A percentile compares a stretch with the other conserved stretches of the same genome.
Evolutionary conservation across 192 early-diverging fungal species (phyloP).

Genomic region (Coemansia sp.): DNA sequence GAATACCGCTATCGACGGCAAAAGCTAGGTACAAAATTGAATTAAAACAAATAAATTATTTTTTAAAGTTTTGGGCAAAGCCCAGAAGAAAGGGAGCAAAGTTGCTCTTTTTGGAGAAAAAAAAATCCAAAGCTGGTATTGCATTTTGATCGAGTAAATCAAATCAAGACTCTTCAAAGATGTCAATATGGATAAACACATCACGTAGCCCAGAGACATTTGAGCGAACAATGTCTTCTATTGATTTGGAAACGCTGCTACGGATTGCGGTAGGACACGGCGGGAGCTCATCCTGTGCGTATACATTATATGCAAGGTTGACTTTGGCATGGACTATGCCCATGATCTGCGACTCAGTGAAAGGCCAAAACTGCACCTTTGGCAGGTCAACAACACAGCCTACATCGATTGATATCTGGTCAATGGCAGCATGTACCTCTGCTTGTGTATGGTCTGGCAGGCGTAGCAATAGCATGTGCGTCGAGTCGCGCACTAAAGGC

Average conservation of each 20-base stretch:
- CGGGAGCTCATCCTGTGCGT: constrained; percentile 24
- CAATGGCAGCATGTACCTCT: constrained; percentile 22
- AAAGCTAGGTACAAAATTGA: background rate
- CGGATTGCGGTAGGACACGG: constrained; percentile 21
- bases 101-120: background rate
- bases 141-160: background rate
- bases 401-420: constrained; percentile 13
- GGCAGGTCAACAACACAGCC: constrained; percentile 11
- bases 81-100: background rate
- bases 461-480: constrained; percentile 55
- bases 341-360: constrained; percentile 46
- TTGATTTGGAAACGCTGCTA: constrained; percentile 8
- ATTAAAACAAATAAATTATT: background rate
- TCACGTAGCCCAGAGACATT: constrained; percentile 41
- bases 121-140: background rate
- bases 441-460: constrained; percentile 41
- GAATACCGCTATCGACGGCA: background rate
- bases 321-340: constrained; percentile 30
- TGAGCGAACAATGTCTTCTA: constrained; percentile 17
- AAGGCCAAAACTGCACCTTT: constrained; percentile 49
- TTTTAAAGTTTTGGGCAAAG: background rate
- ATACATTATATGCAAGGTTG: background rate
- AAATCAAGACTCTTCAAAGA: constrained; percentile 3
- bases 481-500: constrained; percentile 77
- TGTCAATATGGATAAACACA: constrained; percentile 37